Percentiles rank a stretch among this genome's conserved stretches.
Evolutionary conservation across 2,329 filamentous ascomycete species (phyloP).

Genomic region (Aspergillus puulaauensis): DNA sequence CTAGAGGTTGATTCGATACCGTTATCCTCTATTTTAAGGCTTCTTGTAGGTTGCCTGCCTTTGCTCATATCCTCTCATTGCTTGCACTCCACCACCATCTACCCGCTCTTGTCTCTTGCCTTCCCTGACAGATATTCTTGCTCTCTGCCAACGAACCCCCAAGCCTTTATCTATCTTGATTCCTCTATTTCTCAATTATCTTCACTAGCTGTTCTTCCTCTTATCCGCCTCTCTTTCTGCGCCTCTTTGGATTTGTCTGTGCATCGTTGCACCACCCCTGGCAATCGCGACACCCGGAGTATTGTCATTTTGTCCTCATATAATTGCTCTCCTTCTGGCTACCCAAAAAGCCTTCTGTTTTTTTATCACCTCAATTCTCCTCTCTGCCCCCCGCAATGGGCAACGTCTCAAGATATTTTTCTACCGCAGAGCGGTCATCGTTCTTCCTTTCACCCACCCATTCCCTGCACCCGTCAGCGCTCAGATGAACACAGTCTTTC

Average conservation of each 20-base stretch:
- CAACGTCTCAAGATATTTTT: slow-evolving; percentile 11
- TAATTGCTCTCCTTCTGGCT: slow-evolving; percentile 16
- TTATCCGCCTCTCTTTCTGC: slow-evolving; percentile 13
- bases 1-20: slow-evolving; percentile 17
- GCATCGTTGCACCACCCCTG: slow-evolving; percentile 21
- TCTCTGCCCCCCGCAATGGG: slow-evolving; percentile 1
- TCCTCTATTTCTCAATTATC: slow-evolving; percentile 7
- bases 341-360: slow-evolving; percentile 16
- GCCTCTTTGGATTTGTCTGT: slow-evolving; percentile 16
- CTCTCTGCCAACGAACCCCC: slow-evolving; percentile 15
- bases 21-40: slow-evolving; percentile 28
- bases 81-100: slow-evolving; percentile 13
- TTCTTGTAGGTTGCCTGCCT: slow-evolving; percentile 46
- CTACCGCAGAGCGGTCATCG: slow-evolving; percentile 16
- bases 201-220: slow-evolving; percentile 15
- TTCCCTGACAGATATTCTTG: slow-evolving; percentile 19
- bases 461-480: slow-evolving; percentile 26
- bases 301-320: slow-evolving; percentile 2
- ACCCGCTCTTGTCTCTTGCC: slow-evolving; percentile 19
- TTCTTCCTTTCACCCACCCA: slow-evolving; percentile 22
- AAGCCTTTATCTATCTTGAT: slow-evolving; percentile 13
- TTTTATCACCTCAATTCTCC: slow-evolving; percentile 16
- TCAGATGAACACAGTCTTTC: slow-evolving; percentile 20
- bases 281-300: slow-evolving; percentile 16
- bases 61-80: slow-evolving; percentile 23